Conservation (phyloP, 345 rosid genomes). For the Adansonia digitata region DNA sequence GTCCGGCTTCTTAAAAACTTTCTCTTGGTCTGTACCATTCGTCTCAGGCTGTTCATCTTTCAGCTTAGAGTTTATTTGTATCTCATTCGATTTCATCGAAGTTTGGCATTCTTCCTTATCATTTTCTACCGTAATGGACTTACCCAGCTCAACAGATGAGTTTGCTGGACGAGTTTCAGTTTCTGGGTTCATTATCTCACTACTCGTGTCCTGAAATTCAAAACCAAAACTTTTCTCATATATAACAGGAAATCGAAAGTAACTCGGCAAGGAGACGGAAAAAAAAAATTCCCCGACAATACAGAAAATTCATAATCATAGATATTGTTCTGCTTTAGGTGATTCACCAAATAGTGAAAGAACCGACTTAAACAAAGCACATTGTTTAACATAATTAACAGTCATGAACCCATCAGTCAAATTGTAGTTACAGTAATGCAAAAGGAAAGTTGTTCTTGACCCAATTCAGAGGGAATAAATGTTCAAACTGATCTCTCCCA, state of each 20-base stretch:
- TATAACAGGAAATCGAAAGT: neutral
- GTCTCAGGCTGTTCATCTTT: constrained; percentile 30
- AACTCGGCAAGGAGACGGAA: too few species aligned
- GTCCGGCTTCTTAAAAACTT: constrained; percentile 60
- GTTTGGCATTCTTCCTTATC: constrained; percentile 18
- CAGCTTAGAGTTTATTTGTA: constrained; percentile 14
- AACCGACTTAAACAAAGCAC: neutral
- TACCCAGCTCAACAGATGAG: constrained; percentile 15
- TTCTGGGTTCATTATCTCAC: constrained; percentile 20
- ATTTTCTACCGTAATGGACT: constrained; percentile 10
- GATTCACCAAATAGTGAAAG: neutral
- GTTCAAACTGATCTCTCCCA: constrained; percentile 3
- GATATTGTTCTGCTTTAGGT: neutral
- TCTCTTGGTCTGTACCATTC: constrained; percentile 31
- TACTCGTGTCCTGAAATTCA: constrained; percentile 27
- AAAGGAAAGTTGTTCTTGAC: neutral
- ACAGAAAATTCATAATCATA: too few species aligned
- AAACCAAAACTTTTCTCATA: neutral
- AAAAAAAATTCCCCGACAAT: too few species aligned
- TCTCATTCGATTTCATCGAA: constrained; percentile 18
- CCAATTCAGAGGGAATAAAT: neutral
- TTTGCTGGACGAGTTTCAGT: neutral
- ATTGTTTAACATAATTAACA: neutral
- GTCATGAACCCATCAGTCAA: neutral
- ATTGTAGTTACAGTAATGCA: neutral